Conservation (phyloP, 2,329 filamentous ascomycete genomes). For the Nothophoma quercina region DNA sequence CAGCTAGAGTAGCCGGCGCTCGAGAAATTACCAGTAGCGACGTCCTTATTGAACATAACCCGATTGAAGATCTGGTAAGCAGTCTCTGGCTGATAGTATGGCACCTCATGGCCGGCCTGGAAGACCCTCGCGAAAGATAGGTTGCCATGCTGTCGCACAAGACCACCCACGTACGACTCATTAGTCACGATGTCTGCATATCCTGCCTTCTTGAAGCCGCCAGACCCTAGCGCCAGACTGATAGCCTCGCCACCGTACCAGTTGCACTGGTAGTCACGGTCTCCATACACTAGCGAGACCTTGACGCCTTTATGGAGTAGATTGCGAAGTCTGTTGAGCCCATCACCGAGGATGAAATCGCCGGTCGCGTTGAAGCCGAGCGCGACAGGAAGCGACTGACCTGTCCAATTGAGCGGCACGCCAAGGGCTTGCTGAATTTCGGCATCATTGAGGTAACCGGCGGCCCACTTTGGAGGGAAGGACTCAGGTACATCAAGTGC, state of each 20-base stretch:
- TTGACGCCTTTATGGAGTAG: slow-evolving; percentile 55
- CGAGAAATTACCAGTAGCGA: slow-evolving; percentile 54
- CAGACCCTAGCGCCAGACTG: slow-evolving; percentile 45
- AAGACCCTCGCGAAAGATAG: slow-evolving; percentile 50
- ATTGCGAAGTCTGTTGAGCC: slow-evolving; percentile 21
- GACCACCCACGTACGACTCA: slow-evolving; percentile 49
- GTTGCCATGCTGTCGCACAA: slow-evolving; percentile 49
- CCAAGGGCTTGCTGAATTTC: slow-evolving; percentile 65
- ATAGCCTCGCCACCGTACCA: slow-evolving; percentile 52
- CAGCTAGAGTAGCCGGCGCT: neutral
- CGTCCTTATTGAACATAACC: slow-evolving; percentile 52
- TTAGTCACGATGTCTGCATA: slow-evolving; percentile 43
- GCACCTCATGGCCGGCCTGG: slow-evolving; percentile 51
- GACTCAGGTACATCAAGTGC: neutral
- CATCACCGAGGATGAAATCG: slow-evolving; percentile 2
- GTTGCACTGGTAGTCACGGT: slow-evolving; percentile 60
- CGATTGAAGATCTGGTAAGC: slow-evolving; percentile 60
- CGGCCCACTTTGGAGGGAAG: slow-evolving; percentile 22
- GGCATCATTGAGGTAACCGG: slow-evolving; percentile 52
- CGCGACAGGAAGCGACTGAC: neutral
- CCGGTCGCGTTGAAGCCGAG: slow-evolving; percentile 4
- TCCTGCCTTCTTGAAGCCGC: slow-evolving; percentile 31
- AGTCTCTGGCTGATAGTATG: slow-evolving; percentile 55
- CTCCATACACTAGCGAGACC: slow-evolving; percentile 26
- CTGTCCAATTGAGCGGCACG: slow-evolving; percentile 60